phyloP scores from a whole-genome alignment of 352 stramenopile species.

The Phytophthora europaea region DNA sequence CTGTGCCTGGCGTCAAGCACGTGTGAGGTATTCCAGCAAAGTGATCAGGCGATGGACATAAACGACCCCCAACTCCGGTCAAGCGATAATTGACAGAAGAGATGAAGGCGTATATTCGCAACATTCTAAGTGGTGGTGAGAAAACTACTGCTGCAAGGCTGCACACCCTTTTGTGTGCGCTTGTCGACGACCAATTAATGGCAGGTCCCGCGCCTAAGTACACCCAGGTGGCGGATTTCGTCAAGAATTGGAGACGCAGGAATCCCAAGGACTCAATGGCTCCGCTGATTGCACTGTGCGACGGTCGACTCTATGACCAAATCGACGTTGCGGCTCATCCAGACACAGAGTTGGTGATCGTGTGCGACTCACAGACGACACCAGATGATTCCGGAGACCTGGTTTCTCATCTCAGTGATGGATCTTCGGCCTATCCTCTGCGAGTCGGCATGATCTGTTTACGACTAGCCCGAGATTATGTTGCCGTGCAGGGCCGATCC shows the following conservation, averaged over 20 bases:
- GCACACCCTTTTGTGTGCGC: too few species aligned
- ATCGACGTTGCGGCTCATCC: neutral
- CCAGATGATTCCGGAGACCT: neutral
- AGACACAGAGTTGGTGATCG: neutral
- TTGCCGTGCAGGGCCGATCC: neutral
- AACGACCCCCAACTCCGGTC: neutral
- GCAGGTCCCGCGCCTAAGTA: neutral
- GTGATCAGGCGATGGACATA: slow-evolving; percentile 10
- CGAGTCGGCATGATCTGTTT: slow-evolving; percentile 1
- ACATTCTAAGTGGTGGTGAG: neutral
- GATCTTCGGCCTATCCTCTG: slow-evolving; percentile 1
- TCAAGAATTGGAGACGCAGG: slow-evolving; percentile 16
- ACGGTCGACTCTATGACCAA: slow-evolving; percentile 5
- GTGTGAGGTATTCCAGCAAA: neutral
- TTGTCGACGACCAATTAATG: neutral
- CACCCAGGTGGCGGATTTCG: neutral
- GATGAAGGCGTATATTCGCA: too few species aligned
- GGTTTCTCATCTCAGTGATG: slow-evolving; percentile 2
- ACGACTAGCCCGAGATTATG: neutral
- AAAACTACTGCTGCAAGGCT: slow-evolving; percentile 1
- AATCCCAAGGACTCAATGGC: neutral
- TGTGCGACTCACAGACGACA: slow-evolving; percentile 5
- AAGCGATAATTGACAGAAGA: too few species aligned
- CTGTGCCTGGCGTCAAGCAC: neutral
- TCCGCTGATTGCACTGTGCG: slow-evolving; percentile 4